These are phyloP conservation scores for Vanrija humicola DNA, from an alignment of 1,284 basidiomycete genomes.

Conservation along the genomic window DNA sequence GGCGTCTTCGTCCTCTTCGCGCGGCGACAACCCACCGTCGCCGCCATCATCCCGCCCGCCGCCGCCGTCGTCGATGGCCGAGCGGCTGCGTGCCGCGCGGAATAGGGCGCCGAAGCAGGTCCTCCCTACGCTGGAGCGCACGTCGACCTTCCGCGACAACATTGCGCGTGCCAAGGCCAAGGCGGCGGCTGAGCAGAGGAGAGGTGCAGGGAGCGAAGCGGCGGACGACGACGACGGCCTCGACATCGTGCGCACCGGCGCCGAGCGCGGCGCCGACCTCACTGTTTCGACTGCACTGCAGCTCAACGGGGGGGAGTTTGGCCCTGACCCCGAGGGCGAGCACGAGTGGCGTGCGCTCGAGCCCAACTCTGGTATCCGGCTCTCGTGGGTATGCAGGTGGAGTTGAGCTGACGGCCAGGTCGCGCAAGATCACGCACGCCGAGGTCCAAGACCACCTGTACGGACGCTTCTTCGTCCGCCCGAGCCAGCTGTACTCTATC, in stretches of 20 bases:
- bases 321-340: constrained; percentile 41
- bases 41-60: background rate
- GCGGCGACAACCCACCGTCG: background rate
- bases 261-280: constrained; percentile 58
- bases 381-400: constrained; percentile 59
- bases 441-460: constrained; percentile 76
- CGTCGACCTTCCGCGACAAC: background rate
- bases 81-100: background rate
- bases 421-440: constrained; percentile 67
- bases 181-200: background rate
- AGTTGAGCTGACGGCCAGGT: constrained; percentile 53
- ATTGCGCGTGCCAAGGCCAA: background rate
- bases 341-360: constrained; percentile 66
- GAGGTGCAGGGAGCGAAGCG: too few species aligned
- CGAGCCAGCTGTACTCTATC: constrained; percentile 80
- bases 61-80: background rate
- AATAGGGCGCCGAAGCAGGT: background rate
- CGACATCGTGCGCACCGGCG: constrained; percentile 9
- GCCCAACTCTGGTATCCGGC: constrained; percentile 79
- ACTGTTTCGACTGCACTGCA: constrained; percentile 69
- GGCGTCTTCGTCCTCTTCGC: too few species aligned
- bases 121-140: background rate
- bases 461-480: constrained; percentile 80
- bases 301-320: constrained; percentile 66
- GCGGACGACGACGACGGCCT: constrained; percentile 10